Evolutionary conservation across 176 grass and related monocot genomes (phyloP).

Genomic region (Luzula sylvatica): DNA sequence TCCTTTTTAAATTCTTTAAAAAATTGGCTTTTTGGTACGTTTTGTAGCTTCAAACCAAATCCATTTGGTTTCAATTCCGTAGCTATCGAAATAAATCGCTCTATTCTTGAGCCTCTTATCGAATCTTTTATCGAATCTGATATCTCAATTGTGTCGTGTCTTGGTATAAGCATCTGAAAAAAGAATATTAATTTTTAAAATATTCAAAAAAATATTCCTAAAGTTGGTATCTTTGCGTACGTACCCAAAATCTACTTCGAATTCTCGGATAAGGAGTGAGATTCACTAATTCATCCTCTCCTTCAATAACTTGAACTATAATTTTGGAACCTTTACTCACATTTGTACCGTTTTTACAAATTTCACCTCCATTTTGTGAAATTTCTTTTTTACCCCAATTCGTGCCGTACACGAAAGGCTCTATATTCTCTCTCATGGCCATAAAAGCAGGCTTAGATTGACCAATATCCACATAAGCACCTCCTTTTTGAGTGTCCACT

Average conservation of each 20-base stretch:
- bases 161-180: constrained; percentile 65
- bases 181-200: too few species aligned
- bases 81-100: constrained; percentile 56
- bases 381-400: constrained; percentile 23
- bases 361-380: constrained; percentile 16
- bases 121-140: constrained; percentile 52
- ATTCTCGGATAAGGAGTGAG: constrained; percentile 79
- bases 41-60: constrained; percentile 76
- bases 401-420: constrained; percentile 67
- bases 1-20: constrained; percentile 88
- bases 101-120: constrained; percentile 26
- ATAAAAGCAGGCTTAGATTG: constrained; percentile 74
- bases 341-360: constrained; percentile 32
- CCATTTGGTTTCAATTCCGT: constrained; percentile 73
- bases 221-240: too few species aligned
- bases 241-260: constrained; percentile 92
- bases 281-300: constrained; percentile 62
- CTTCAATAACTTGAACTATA: constrained; percentile 91
- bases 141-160: constrained; percentile 65
- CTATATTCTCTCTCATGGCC: constrained; percentile 63
- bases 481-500: constrained; percentile 69
- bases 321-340: constrained; percentile 71
- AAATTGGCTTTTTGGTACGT: constrained; percentile 58
- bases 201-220: too few species aligned
- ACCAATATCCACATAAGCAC: constrained; percentile 88